Evolutionary conservation across 768 basidiomycete species (phyloP).

Genomic region (Auricularia heimuer): DNA sequence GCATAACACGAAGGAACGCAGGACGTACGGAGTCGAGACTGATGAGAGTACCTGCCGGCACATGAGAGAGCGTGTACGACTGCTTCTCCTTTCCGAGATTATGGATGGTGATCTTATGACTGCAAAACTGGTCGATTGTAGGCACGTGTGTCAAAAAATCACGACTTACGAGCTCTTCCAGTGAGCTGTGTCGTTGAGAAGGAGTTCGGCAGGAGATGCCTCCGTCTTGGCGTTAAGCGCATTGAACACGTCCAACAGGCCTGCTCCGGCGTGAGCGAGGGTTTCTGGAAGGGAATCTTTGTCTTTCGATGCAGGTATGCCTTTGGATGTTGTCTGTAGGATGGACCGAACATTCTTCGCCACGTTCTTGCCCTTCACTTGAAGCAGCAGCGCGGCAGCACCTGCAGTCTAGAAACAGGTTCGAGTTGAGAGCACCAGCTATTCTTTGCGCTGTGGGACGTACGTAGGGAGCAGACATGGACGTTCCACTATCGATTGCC

Average conservation of each 20-base stretch:
- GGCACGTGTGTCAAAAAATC: too few relatives aligned
- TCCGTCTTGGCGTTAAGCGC: constrained; percentile 44
- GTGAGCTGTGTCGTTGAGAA: constrained; percentile 55
- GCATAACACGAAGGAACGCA: not conserved
- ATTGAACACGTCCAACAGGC: constrained; percentile 46
- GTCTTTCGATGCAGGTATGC: constrained; percentile 33
- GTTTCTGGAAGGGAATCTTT: constrained; percentile 44
- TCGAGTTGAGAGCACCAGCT: constrained; percentile 22
- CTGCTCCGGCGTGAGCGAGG: constrained; percentile 43
- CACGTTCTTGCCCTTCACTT: constrained; percentile 29
- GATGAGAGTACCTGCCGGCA: not conserved
- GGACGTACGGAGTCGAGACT: not conserved
- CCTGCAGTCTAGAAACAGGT: constrained; percentile 36
- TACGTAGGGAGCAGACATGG: constrained; percentile 8
- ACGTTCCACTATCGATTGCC: constrained; percentile 29
- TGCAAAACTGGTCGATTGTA: not conserved
- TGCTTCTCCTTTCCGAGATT: constrained; percentile 1
- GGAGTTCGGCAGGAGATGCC: constrained; percentile 45
- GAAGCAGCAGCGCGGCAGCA: constrained; percentile 33
- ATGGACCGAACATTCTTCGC: constrained; percentile 27
- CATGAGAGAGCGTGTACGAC: not conserved
- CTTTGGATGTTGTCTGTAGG: constrained; percentile 40
- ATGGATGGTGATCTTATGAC: not conserved
- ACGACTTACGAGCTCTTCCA: constrained; percentile 22
- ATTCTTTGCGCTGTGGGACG: not conserved